These are phyloP conservation scores for Physaria fendleri DNA, from an alignment of 345 rosid species.

Conservation along the genomic window DNA sequence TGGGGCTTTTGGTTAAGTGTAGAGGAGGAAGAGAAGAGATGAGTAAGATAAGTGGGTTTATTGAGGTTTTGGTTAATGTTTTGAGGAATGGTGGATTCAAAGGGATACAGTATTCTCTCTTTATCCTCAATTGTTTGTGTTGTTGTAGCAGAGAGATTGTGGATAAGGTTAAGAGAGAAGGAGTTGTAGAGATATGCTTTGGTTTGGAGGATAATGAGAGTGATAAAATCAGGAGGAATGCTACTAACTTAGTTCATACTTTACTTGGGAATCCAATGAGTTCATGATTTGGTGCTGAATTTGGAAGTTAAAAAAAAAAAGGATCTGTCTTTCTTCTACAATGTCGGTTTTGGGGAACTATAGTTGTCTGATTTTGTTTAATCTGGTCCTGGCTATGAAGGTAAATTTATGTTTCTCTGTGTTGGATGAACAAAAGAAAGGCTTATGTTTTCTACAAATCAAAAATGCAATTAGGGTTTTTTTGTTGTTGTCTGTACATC, in stretches of 20 bases:
- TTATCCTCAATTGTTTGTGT: constrained; percentile 64
- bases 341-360: constrained; percentile 1
- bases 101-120: constrained; percentile 68
- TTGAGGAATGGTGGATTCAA: constrained; percentile 53
- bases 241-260: constrained; percentile 54
- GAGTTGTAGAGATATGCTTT: constrained; percentile 58
- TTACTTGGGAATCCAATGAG: constrained; percentile 35
- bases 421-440: constrained; percentile 48
- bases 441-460: constrained; percentile 34
- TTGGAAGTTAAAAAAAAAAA: not conserved
- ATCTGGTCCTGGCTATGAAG: constrained; percentile 28
- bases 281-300: constrained; percentile 16
- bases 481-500: constrained; percentile 47
- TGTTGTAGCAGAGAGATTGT: constrained; percentile 40
- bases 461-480: constrained; percentile 13
- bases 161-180: constrained; percentile 44
- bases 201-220: constrained; percentile 65
- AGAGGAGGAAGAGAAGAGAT: constrained; percentile 84
- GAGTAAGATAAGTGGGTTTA: constrained; percentile 47
- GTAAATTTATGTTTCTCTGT: constrained; percentile 33
- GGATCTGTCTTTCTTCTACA: not conserved
- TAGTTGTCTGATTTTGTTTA: constrained; percentile 14
- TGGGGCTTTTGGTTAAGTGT: constrained; percentile 78
- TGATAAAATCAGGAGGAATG: constrained; percentile 76
- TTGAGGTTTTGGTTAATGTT: constrained; percentile 51